Evolutionary conservation across 2,329 filamentous ascomycete species (phyloP), one percentile per base, ranked within the genome.

Genomic region (Trichoderma hamatum): DNA sequence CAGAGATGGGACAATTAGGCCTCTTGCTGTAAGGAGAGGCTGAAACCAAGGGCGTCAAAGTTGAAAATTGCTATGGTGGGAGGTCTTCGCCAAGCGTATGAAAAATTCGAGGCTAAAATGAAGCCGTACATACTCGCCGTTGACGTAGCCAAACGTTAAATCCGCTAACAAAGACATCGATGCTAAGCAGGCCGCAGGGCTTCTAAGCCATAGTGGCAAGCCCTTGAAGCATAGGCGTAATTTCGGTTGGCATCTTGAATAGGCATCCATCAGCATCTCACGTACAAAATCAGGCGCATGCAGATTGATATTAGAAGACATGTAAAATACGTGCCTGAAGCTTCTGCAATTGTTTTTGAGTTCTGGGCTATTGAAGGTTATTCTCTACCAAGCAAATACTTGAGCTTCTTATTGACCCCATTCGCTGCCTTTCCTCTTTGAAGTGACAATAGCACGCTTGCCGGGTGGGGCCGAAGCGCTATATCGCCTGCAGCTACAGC

Each of bases 401-500:
- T 34, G 30, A 16, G 62, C 51, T 32, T 56, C 16, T 43, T 65
- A 67, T 59, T 67, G 64, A 67, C 32, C 10, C 30, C 30, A 21
- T 26, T 43, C 56, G 39, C 26, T 14, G 32, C 56, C 21, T 59
- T 59, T 59, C 56, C 56, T 43, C 30, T 32, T 62, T 34, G 32
- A 32, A 62, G 36, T 19, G 56, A 61, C 65, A 68, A 68, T 68
- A 54, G 56, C 24, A 46, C 32, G 32, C 51, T 65, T 68, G 65
- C 43, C 56, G 55, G 36, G 65, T 60, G 65, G 55, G 65, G 65
- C 65, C 55, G 56, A 43, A 55, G 56, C 55, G 65, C 65, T 61
- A 60, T 68, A 61, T 60, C 55, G 55, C 43, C 54, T 67, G 65
- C 65, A 60, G 65, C 52, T 68, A 60, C 65, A 68, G 65, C 43